phyloP scores from a whole-genome alignment of 768 basidiomycete genomes.

The Suillus subalutaceus region DNA sequence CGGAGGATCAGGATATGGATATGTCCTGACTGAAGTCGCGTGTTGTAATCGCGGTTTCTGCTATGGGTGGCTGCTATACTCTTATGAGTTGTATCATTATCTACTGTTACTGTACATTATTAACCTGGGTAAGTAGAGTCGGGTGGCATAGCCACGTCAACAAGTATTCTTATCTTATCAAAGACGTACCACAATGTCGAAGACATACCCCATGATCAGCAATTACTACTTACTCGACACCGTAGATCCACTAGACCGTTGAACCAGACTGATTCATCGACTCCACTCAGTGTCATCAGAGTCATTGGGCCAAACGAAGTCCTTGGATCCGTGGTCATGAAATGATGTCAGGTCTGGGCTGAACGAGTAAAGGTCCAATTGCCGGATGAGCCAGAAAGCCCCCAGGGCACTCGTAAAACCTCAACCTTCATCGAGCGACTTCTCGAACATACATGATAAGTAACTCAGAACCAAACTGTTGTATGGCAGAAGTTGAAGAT shows the following conservation, averaged over 20 bases:
- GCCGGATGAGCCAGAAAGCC: neutral
- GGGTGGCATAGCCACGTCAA: neutral
- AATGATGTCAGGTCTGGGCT: neutral
- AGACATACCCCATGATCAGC: neutral
- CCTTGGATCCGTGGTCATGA: neutral
- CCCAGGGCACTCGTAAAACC: neutral
- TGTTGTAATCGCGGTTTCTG: neutral
- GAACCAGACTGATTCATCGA: neutral
- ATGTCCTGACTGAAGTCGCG: conserved; percentile 17
- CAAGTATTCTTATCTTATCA: neutral
- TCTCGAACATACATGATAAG: neutral
- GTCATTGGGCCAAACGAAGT: neutral
- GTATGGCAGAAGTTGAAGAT: neutral
- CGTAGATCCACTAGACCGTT: neutral
- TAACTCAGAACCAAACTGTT: neutral
- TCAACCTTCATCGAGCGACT: neutral
- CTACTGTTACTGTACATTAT: neutral
- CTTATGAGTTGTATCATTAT: conserved; percentile 1
- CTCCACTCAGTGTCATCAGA: neutral
- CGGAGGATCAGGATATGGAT: conserved; percentile 29
- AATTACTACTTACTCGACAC: neutral
- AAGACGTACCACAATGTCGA: neutral
- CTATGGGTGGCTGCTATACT: neutral
- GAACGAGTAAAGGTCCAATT: neutral
- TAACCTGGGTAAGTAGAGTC: neutral